Percentiles rank a stretch among this genome's conserved stretches.
These are phyloP conservation scores for Moelleriella libera DNA, from an alignment of 2,329 filamentous ascomycete species.

Conservation along the genomic window DNA sequence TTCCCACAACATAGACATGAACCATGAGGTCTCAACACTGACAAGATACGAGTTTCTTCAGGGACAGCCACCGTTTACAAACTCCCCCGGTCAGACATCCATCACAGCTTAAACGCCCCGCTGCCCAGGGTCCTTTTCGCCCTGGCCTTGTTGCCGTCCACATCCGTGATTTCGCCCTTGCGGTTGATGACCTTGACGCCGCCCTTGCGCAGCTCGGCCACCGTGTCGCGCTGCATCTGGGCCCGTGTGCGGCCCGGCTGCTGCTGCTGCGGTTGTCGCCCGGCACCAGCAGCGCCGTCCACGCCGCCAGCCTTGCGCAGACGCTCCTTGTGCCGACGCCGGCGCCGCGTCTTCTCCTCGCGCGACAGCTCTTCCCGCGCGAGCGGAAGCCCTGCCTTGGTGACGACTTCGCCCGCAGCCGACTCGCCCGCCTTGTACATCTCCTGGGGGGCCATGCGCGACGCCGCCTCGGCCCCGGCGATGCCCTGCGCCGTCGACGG, in stretches of 20 bases:
- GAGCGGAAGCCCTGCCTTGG: constrained; percentile 64
- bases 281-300: constrained; percentile 6
- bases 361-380: constrained; percentile 75
- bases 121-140: constrained; percentile 35
- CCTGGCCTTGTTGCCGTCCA: constrained; percentile 65
- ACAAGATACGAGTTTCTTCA: too few species aligned
- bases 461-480: constrained; percentile 45
- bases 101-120: constrained; percentile 46
- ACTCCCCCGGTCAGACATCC: background rate
- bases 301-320: constrained; percentile 51
- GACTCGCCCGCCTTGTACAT: constrained; percentile 71
- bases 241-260: constrained; percentile 32
- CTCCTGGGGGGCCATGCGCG: constrained; percentile 84
- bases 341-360: constrained; percentile 66
- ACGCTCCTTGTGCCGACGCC: constrained; percentile 75
- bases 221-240: constrained; percentile 30
- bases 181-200: constrained; percentile 86
- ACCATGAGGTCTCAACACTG: too few species aligned
- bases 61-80: too few species aligned
- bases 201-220: constrained; percentile 64
- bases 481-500: constrained; percentile 69
- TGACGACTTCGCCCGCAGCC: constrained; percentile 57
- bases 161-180: constrained; percentile 72
- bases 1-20: too few species aligned
- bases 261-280: background rate